Evolutionary conservation across 2,329 filamentous ascomycete genomes (phyloP).

Genomic region (Ceratocystis smalleyi): DNA sequence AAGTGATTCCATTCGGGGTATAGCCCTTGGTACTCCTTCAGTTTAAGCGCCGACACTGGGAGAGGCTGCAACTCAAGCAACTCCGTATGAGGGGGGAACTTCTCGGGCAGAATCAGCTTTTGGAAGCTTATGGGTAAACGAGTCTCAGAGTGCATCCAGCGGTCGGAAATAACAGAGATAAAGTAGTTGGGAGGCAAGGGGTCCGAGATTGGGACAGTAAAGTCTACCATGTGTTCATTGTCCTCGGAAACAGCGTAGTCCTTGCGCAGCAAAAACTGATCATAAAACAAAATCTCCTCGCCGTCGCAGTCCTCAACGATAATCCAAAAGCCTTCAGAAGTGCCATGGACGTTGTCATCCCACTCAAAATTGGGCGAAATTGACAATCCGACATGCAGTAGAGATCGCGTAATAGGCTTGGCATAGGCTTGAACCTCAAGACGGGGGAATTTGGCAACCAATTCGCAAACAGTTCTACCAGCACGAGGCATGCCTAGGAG

Average conservation of each 20-base stretch:
- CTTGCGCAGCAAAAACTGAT: slow-evolving; percentile 80
- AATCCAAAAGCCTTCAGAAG: slow-evolving; percentile 90
- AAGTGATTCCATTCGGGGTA: slow-evolving; percentile 79
- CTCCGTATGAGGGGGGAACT: slow-evolving; percentile 87
- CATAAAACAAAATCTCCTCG: slow-evolving; percentile 87
- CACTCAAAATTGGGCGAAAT: slow-evolving; percentile 92
- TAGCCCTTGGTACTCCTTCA: slow-evolving; percentile 61
- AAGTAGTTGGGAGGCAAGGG: slow-evolving; percentile 99
- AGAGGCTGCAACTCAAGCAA: slow-evolving; percentile 83
- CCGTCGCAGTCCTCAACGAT: slow-evolving; percentile 94
- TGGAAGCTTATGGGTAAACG: slow-evolving; percentile 87
- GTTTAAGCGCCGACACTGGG: slow-evolving; percentile 76
- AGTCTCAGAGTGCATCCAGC: slow-evolving; percentile 97
- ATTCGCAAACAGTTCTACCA: slow-evolving; percentile 66
- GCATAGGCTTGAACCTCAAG: slow-evolving; percentile 86
- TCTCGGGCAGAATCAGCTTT: slow-evolving; percentile 84
- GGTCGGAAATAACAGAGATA: slow-evolving; percentile 81
- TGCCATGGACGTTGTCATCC: slow-evolving; percentile 79
- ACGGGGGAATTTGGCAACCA: slow-evolving; percentile 85
- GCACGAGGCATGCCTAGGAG: slow-evolving; percentile 79
- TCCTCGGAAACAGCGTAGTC: slow-evolving; percentile 74
- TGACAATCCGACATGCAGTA: slow-evolving; percentile 77
- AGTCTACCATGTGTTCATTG: slow-evolving; percentile 89
- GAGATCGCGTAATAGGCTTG: slow-evolving; percentile 83
- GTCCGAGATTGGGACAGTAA: slow-evolving; percentile 90